Evolutionary conservation across 1,139 yeast species (phyloP), one percentile per base, ranked within the genome.

Genomic region (Barnettozyma hawaiiensis): DNA sequence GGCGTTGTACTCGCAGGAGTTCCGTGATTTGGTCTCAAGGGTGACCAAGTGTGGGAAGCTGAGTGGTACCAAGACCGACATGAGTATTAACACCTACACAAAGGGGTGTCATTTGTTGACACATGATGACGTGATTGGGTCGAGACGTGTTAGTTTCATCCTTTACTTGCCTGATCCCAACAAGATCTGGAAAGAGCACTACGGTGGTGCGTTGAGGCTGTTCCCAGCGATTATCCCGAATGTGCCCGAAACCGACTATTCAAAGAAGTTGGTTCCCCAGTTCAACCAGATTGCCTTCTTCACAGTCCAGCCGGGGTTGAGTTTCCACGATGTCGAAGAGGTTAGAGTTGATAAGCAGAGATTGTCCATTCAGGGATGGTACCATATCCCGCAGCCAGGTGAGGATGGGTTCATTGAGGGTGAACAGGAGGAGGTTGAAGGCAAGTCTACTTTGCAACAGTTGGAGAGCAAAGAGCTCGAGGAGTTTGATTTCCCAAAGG

Each of bases 311-410:
- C 98, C 98, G 1, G 99, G 98, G 1, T 75, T 83, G 40, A 85
- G 96, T 3, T 94, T 92, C 70, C 99, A 94, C 61, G 98, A 94
- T 54, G 99, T 94, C 9, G 98, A 94, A 64, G 98, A 94, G 61
- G 98, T 94, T 2, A 76, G 83, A 50, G 95, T 81, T 2, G 95
- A 89, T 56, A 85, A 81, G 58, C 95, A 89, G 50, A 73, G 99
- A 55, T 68, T 92, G 37, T 85, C 96, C 1, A 86, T 94, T 48
- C 96, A 92, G 59, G 99, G 99, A 0, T 94, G 99, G 99, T 94
- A 92, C 61, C 99, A 94, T 61, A 86, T 90, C 39, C 98, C 98
- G 3, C 98, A 92, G 60, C 70, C 68, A 9, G 97, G 96, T 11
- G 98, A 94, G 63, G 80, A 76, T 31, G 97, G 97, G 0, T 90